These are phyloP conservation scores for Austropuccinia psidii DNA, from an alignment of 1,284 basidiomycete species.

Conservation along the genomic window DNA sequence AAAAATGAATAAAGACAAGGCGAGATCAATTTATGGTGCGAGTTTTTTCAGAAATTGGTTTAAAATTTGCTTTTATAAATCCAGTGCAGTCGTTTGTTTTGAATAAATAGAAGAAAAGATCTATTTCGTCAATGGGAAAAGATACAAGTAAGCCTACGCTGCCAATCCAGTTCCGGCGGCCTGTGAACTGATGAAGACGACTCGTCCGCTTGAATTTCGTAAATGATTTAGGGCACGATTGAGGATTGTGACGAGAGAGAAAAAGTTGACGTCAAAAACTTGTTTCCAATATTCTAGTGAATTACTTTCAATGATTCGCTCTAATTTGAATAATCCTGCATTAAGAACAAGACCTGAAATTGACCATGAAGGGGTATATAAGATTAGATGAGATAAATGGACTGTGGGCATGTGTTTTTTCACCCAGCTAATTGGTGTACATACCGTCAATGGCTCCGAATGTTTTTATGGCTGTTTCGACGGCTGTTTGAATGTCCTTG, in stretches of 20 bases:
- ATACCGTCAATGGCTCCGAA: constrained; percentile 31
- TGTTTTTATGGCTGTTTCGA: constrained; percentile 8
- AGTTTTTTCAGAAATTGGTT: background rate
- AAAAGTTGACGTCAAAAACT: constrained; percentile 32
- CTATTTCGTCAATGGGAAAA: background rate
- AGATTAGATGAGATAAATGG: background rate
- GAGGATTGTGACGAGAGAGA: constrained; percentile 23
- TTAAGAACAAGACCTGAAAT: constrained; percentile 23
- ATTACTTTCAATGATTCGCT: background rate
- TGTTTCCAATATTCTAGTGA: constrained; percentile 5
- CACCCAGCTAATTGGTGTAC: too few species aligned
- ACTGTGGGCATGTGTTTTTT: too few species aligned
- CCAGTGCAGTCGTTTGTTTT: background rate
- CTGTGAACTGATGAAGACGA: constrained; percentile 31
- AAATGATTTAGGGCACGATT: constrained; percentile 7
- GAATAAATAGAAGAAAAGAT: background rate
- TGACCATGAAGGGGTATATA: background rate
- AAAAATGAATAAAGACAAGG: background rate
- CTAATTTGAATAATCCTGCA: constrained; percentile 25
- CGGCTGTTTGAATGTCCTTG: constrained; percentile 16
- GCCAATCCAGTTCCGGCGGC: constrained; percentile 11
- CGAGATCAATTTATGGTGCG: background rate
- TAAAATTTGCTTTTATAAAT: background rate
- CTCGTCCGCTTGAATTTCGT: background rate
- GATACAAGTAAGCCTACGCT: background rate